Evolutionary conservation across 2,329 filamentous ascomycete species (phyloP).

Genomic region (Cryphonectria naterciae): DNA sequence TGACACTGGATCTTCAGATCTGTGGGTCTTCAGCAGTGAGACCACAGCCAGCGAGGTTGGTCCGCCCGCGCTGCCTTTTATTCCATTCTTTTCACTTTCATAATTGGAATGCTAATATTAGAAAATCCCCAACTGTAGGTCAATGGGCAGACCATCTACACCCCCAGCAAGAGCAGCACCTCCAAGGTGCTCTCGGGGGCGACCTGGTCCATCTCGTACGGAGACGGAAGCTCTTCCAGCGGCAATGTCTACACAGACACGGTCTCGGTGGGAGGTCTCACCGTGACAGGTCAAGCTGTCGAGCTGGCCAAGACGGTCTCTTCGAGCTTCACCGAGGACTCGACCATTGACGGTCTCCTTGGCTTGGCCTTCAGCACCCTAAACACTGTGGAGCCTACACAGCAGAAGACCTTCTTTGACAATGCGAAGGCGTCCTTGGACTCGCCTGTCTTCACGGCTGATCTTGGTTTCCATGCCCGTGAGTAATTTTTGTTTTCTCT

Average conservation of each 20-base stretch:
- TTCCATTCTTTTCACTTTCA: slow-evolving; percentile 25
- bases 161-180: slow-evolving; percentile 36
- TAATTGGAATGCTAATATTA: slow-evolving; percentile 26
- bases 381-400: slow-evolving; percentile 47
- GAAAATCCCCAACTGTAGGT: slow-evolving; percentile 23
- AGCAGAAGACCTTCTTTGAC: slow-evolving; percentile 48
- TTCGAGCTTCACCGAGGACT: slow-evolving; percentile 42
- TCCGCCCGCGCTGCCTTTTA: background rate
- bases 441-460: slow-evolving; percentile 39
- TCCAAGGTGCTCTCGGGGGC: slow-evolving; percentile 34
- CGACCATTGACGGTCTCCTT: slow-evolving; percentile 47
- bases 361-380: slow-evolving; percentile 49
- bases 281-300: slow-evolving; percentile 47
- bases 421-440: slow-evolving; percentile 38
- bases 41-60: slow-evolving; percentile 29
- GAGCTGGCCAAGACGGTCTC: slow-evolving; percentile 49
- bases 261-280: slow-evolving; percentile 42
- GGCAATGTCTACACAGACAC: slow-evolving; percentile 40
- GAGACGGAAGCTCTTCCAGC: slow-evolving; percentile 38
- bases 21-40: slow-evolving; percentile 43
- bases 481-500: slow-evolving; percentile 2
- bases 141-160: slow-evolving; percentile 38
- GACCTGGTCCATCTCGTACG: slow-evolving; percentile 40
- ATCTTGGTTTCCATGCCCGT: slow-evolving; percentile 39
- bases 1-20: slow-evolving; percentile 51